Percentiles rank a stretch among this genome's conserved stretches.
Evolutionary conservation across 257 asterid genomes (phyloP).

Genomic region (Eustoma russellianum): DNA sequence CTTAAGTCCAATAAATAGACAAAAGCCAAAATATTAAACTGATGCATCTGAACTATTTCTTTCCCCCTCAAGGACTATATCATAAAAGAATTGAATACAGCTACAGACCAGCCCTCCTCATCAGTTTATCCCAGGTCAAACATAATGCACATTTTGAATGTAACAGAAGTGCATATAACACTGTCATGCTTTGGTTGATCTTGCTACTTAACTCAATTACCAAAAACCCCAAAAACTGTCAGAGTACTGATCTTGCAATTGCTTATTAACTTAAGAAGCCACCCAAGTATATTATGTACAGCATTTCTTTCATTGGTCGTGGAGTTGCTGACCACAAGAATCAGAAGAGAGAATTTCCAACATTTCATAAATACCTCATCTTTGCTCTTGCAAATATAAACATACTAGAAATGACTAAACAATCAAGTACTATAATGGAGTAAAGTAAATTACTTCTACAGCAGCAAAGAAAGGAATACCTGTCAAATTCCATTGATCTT

Average conservation of each 20-base stretch:
- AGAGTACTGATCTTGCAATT: not conserved
- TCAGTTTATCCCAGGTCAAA: too few species aligned
- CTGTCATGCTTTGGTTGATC: too few species aligned
- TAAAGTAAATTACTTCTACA: not conserved
- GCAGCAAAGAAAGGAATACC: slow-evolving; percentile 2
- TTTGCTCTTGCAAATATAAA: not conserved
- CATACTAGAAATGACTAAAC: not conserved
- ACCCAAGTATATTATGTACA: not conserved
- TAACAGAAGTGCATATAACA: too few species aligned
- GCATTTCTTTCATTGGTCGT: not conserved
- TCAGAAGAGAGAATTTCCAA: not conserved
- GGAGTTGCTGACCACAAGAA: not conserved
- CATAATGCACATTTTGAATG: too few species aligned
- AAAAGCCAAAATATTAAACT: too few species aligned
- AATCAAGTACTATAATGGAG: not conserved
- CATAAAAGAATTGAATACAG: too few species aligned
- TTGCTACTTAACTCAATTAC: too few species aligned
- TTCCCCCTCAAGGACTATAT: too few species aligned
- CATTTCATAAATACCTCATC: not conserved
- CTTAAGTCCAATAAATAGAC: too few species aligned
- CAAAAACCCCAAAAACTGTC: not conserved
- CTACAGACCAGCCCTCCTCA: too few species aligned
- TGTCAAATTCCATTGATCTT: slow-evolving; percentile 13
- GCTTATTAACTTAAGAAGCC: not conserved
- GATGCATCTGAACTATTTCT: too few species aligned